phyloP scores from a whole-genome alignment of 768 basidiomycete species.

The Coprinopsis strossmayeri region DNA sequence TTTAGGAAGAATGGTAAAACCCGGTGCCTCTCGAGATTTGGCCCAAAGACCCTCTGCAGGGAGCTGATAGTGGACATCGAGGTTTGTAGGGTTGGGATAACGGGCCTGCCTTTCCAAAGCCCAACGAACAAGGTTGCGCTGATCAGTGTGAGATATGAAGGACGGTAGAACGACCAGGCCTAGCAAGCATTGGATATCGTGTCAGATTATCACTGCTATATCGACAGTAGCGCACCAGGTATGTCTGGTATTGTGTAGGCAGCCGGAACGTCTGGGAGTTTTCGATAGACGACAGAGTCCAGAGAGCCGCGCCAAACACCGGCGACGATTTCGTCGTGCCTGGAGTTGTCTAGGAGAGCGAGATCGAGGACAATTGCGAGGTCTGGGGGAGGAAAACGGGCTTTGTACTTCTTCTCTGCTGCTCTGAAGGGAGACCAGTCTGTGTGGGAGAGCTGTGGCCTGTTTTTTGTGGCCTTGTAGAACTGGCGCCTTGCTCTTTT shows the following conservation, averaged over 20 bases:
- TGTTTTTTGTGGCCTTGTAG: conserved; percentile 53
- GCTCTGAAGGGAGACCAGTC: conserved; percentile 73
- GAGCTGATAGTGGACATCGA: conserved; percentile 79
- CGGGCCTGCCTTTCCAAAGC: conserved; percentile 71
- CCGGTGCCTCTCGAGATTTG: conserved; percentile 33
- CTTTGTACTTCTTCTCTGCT: conserved; percentile 77
- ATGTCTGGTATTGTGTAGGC: conserved; percentile 46
- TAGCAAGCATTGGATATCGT: conserved; percentile 22
- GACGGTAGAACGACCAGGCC: conserved; percentile 83
- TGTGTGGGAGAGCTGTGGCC: conserved; percentile 33
- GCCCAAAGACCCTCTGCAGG: conserved; percentile 80
- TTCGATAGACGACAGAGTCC: conserved; percentile 26
- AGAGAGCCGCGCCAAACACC: conserved; percentile 44
- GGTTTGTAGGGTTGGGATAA: conserved; percentile 81
- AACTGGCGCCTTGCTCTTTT: conserved; percentile 54
- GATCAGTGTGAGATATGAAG: conserved; percentile 56
- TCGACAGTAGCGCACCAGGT: conserved; percentile 40
- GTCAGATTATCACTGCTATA: neutral
- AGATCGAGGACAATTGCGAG: conserved; percentile 65
- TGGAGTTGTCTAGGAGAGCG: conserved; percentile 34
- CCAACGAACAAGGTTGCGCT: conserved; percentile 65
- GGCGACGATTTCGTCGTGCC: conserved; percentile 33
- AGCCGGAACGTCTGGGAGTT: conserved; percentile 25
- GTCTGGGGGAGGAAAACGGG: conserved; percentile 72
- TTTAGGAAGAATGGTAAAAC: conserved; percentile 39